phyloP scores from a whole-genome alignment of 345 rosid genomes.

The Ailanthus altissimus region DNA sequence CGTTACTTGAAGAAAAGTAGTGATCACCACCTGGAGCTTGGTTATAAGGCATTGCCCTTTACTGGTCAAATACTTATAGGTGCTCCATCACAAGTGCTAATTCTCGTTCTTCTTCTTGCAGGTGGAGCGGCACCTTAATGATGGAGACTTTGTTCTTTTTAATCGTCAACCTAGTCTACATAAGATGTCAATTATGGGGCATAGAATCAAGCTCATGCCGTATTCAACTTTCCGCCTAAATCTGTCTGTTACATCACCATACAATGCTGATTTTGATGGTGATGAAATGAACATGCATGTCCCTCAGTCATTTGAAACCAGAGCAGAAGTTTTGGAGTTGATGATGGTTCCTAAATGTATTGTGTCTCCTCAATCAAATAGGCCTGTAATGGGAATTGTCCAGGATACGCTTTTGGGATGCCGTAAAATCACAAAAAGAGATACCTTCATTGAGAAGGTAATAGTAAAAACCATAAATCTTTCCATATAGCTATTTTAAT shows the following conservation, averaged over 20 bases:
- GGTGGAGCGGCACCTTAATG: slow-evolving; percentile 95
- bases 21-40: slow-evolving; percentile 98
- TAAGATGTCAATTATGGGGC: slow-evolving; percentile 99
- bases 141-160: slow-evolving; percentile 91
- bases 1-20: slow-evolving; percentile 98
- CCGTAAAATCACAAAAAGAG: slow-evolving; percentile 97
- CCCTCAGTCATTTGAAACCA: slow-evolving; percentile 93
- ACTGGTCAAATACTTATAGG: not conserved
- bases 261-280: slow-evolving; percentile 99
- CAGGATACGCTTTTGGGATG: slow-evolving; percentile 97
- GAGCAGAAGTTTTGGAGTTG: slow-evolving; percentile 95
- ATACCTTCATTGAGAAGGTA: slow-evolving; percentile 97
- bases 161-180: slow-evolving; percentile 99
- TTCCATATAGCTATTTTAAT: slow-evolving; percentile 3
- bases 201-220: slow-evolving; percentile 94
- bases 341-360: slow-evolving; percentile 99
- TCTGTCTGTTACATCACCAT: slow-evolving; percentile 93
- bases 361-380: slow-evolving; percentile 93
- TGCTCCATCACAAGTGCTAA: not conserved
- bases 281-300: slow-evolving; percentile 99
- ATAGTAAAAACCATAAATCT: not conserved
- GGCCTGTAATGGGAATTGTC: slow-evolving; percentile 99
- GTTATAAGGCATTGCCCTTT: slow-evolving; percentile 61
- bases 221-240: slow-evolving; percentile 93
- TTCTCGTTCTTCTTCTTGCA: slow-evolving; percentile 34